Evolutionary conservation across 257 asterid genomes (phyloP).

Genomic region (Solanum tacnaense): DNA sequence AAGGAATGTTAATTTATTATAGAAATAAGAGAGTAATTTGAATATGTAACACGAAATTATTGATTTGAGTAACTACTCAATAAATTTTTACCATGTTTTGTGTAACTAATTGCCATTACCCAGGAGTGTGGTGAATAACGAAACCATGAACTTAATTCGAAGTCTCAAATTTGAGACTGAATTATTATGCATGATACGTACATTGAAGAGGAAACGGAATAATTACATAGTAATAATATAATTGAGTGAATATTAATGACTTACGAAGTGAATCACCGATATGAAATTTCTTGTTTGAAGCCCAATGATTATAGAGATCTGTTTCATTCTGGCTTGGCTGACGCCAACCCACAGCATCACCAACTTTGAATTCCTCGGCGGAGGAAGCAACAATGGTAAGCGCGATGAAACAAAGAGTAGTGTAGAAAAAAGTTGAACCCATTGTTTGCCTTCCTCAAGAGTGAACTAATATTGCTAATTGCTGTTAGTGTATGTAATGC

Average conservation of each 20-base stretch:
- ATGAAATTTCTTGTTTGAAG: conserved; percentile 32
- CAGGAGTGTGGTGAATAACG: background rate
- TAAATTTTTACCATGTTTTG: background rate
- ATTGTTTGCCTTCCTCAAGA: background rate
- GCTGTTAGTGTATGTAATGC: background rate
- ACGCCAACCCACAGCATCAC: conserved; percentile 51
- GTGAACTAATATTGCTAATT: background rate
- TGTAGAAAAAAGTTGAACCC: conserved; percentile 5
- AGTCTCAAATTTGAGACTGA: background rate
- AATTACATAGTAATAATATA: background rate
- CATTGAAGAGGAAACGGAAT: background rate
- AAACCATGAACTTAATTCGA: background rate
- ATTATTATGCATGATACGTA: background rate
- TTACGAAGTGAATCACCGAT: conserved; percentile 64
- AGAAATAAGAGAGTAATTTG: background rate
- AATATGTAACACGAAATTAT: background rate
- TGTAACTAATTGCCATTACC: background rate
- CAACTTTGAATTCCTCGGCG: conserved; percentile 59
- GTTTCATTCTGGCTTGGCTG: conserved; percentile 32
- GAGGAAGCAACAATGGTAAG: conserved; percentile 11
- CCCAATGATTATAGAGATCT: conserved; percentile 44
- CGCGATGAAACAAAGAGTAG: conserved; percentile 1
- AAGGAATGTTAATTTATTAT: background rate
- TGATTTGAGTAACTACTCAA: background rate
- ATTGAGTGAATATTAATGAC: background rate